A percentile compares a stretch with the other conserved stretches of the same genome.
Conservation (phyloP, 441 rosid genomes). For the Euphorbia corollata region DNA sequence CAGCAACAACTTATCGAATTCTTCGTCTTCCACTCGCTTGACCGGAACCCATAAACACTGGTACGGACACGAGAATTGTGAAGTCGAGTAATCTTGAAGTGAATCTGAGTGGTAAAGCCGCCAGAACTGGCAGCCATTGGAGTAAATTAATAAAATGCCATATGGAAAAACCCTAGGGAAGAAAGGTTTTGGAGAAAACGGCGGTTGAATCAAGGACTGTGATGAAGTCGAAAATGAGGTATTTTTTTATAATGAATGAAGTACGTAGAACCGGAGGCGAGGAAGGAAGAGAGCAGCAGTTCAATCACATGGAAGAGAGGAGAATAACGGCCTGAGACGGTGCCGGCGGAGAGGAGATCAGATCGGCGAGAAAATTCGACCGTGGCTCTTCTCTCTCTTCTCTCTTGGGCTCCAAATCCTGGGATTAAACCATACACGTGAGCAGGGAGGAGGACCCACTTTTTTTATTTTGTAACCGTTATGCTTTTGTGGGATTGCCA, state of each 20-base stretch:
- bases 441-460: constrained; percentile 19
- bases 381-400: not conserved
- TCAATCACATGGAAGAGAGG: not conserved
- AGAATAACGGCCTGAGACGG: not conserved
- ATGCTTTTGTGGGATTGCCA: constrained; percentile 17
- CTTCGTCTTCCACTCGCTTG: constrained; percentile 26
- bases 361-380: constrained; percentile 17
- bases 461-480: constrained; percentile 8
- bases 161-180: constrained; percentile 19
- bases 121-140: constrained; percentile 47
- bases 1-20: constrained; percentile 42
- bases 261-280: not conserved
- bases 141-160: constrained; percentile 37
- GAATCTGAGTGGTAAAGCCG: constrained; percentile 40
- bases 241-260: not conserved
- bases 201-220: not conserved
- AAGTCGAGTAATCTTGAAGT: constrained; percentile 31
- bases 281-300: not conserved
- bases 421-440: constrained; percentile 27
- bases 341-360: constrained; percentile 11
- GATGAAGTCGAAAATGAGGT: not conserved
- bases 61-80: constrained; percentile 19
- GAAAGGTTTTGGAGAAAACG: not conserved
- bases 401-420: constrained; percentile 22
- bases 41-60: constrained; percentile 24